Evolutionary conservation across 371 early-diverging fungal species (phyloP).

Genomic region (Funneliformis caledonium): DNA sequence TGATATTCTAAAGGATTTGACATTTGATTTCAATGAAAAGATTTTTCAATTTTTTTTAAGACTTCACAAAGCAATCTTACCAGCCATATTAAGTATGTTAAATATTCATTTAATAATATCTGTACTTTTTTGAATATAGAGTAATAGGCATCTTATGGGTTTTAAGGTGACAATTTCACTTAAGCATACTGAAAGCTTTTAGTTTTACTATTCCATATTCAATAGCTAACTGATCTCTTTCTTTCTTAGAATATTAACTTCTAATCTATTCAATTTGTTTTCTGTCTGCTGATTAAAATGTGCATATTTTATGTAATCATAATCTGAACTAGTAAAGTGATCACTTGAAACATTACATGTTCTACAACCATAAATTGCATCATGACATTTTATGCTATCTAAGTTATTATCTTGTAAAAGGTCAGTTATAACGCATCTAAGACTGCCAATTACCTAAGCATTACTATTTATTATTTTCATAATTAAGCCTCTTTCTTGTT

Average conservation of each 20-base stretch:
- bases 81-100: background rate
- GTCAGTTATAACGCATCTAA: background rate
- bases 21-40: background rate
- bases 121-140: background rate
- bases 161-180: background rate
- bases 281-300: background rate
- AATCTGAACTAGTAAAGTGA: background rate
- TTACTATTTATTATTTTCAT: background rate
- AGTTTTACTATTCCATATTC: background rate
- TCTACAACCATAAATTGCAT: background rate
- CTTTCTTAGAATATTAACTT: too few species aligned
- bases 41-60: background rate
- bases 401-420: slow-evolving; percentile 8
- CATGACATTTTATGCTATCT: background rate
- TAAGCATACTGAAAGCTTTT: background rate
- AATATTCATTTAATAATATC: slow-evolving; percentile 1
- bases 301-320: background rate
- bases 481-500: background rate
- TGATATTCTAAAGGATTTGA: background rate
- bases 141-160: slow-evolving; percentile 6
- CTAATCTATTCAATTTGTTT: background rate
- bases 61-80: background rate
- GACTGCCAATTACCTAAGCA: background rate
- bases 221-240: background rate
- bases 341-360: background rate